Evolutionary conservation across 495 filamentous ascomycete species (phyloP).

Genomic region (Ramalina intermedia): DNA sequence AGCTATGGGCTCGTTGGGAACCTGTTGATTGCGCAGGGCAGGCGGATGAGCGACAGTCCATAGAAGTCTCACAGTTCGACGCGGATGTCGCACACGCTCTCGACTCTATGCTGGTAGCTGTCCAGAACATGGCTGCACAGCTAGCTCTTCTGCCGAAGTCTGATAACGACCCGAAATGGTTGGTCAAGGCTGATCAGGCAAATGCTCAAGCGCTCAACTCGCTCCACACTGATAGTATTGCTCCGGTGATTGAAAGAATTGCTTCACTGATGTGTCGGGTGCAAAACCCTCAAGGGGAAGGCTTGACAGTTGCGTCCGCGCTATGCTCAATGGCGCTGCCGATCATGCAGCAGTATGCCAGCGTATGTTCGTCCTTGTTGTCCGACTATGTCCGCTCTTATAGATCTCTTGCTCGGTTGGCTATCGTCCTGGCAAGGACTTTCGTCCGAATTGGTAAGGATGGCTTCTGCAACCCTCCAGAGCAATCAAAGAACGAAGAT

Average conservation of each 20-base stretch:
- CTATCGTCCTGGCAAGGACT: slow-evolving; percentile 55
- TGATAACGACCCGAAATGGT: slow-evolving; percentile 45
- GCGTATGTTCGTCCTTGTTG: slow-evolving; percentile 40
- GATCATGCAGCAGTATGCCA: slow-evolving; percentile 57
- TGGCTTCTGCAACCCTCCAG: slow-evolving; percentile 81
- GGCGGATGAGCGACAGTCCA: slow-evolving; percentile 5
- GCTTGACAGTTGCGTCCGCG: slow-evolving; percentile 36
- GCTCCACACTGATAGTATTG: slow-evolving; percentile 42
- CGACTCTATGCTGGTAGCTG: slow-evolving; percentile 55
- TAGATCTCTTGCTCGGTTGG: slow-evolving; percentile 53
- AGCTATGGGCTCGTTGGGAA: slow-evolving; percentile 26
- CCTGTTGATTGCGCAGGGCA: slow-evolving; percentile 1
- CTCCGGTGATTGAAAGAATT: slow-evolving; percentile 30
- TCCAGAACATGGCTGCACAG: slow-evolving; percentile 46
- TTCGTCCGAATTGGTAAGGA: slow-evolving; percentile 63
- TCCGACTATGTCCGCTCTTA: slow-evolving; percentile 43
- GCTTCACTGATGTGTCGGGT: slow-evolving; percentile 37
- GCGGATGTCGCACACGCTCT: slow-evolving; percentile 39
- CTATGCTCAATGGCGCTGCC: slow-evolving; percentile 55
- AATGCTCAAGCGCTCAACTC: slow-evolving; percentile 41
- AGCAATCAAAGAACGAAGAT: slow-evolving; percentile 52
- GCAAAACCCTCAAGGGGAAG: slow-evolving; percentile 26
- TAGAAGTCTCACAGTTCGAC: slow-evolving; percentile 33
- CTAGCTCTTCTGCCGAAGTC: slow-evolving; percentile 28
- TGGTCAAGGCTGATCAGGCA: slow-evolving; percentile 43